These are phyloP conservation scores for Dichotomopilus funicola DNA, from an alignment of 2,329 filamentous ascomycete species.

Conservation along the genomic window DNA sequence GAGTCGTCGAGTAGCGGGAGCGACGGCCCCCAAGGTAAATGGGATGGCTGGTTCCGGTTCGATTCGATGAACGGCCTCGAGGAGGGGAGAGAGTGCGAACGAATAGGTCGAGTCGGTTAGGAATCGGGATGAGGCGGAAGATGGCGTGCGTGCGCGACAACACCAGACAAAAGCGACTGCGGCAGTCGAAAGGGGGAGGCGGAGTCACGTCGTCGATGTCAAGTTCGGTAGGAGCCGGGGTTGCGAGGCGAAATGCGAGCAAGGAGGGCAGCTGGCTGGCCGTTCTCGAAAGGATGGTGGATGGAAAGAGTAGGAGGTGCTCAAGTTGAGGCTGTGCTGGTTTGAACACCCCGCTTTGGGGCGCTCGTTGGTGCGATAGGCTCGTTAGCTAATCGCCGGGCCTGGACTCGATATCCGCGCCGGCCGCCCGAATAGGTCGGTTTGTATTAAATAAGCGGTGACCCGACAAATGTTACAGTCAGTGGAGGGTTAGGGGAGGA, in stretches of 20 bases:
- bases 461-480: neutral
- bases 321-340: conserved; percentile 25
- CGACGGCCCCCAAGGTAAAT: neutral
- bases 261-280: conserved; percentile 14
- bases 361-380: conserved; percentile 2
- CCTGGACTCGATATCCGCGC: neutral
- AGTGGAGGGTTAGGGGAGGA: too few relatives aligned
- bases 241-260: conserved; percentile 10
- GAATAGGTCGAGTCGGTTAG: neutral
- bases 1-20: neutral
- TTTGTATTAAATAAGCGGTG: neutral
- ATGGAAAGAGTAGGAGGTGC: neutral
- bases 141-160: conserved; percentile 2
- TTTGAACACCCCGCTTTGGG: conserved; percentile 25
- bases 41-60: too few relatives aligned
- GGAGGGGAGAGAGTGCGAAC: too few relatives aligned
- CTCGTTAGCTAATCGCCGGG: conserved; percentile 4
- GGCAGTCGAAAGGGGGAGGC: neutral
- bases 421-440: too few relatives aligned
- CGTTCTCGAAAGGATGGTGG: too few relatives aligned
- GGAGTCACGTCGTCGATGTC: neutral
- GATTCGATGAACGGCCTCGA: too few relatives aligned
- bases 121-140: neutral
- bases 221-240: conserved; percentile 8
- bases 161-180: neutral